Evolutionary conservation across 768 basidiomycete species (phyloP).

Genomic region (Amanita muscaria): DNA sequence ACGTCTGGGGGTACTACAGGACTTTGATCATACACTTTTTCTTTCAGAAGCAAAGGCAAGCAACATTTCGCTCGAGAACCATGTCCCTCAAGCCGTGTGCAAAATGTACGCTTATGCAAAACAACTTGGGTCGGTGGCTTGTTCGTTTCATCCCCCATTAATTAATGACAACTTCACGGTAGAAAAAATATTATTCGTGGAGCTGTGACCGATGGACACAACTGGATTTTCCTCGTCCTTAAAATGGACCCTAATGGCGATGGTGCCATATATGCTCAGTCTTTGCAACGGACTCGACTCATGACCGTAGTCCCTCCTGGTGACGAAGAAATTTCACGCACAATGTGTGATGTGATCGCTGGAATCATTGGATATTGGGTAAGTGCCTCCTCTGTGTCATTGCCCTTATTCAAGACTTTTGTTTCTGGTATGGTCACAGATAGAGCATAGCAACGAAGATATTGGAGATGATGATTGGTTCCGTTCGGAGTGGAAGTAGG

Average conservation of each 20-base stretch:
- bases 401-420: background rate
- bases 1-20: background rate
- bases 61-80: background rate
- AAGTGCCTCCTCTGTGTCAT: conserved; percentile 2
- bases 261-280: conserved; percentile 12
- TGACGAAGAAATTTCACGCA: background rate
- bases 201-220: conserved; percentile 13
- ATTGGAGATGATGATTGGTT: conserved; percentile 11
- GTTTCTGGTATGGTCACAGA: conserved; percentile 4
- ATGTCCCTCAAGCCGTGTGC: conserved; percentile 14
- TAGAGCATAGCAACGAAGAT: conserved; percentile 10
- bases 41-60: conserved; percentile 13
- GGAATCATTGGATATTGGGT: conserved; percentile 14
- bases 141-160: background rate
- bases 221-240: conserved; percentile 17
- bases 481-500: conserved; percentile 8
- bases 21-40: conserved; percentile 7
- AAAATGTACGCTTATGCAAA: conserved; percentile 15
- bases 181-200: conserved; percentile 14
- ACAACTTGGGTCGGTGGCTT: conserved; percentile 9
- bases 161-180: background rate
- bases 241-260: conserved; percentile 12
- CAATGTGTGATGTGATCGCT: conserved; percentile 11
- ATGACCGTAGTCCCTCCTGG: background rate
- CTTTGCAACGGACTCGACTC: conserved; percentile 2